Evolutionary conservation across 805 yeast genomes (phyloP), one percentile per base, ranked within the genome.

Genomic region (Ogataea nakhonphanomensis): DNA sequence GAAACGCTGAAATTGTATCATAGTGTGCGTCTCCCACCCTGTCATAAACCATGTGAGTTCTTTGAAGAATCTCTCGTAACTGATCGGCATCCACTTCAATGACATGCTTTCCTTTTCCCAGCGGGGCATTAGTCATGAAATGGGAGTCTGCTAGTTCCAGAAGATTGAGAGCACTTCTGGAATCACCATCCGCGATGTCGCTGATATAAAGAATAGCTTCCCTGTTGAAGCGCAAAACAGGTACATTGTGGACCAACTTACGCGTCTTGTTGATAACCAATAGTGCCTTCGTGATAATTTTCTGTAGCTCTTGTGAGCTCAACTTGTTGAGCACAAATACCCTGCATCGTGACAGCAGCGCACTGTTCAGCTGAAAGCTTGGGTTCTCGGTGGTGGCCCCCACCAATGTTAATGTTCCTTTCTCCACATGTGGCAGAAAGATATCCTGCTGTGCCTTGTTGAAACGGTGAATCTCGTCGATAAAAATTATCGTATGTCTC

Each of bases 351-450:
- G 96, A 86, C 21, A 88, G 59, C 25, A 93, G 66, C 0, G 98
- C 97, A 39, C 83, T 77, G 45, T 89, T 80, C 30, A 93, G 64
- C 52, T 87, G 82, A 53, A 84, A 82, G 34, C 84, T 79, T 4
- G 97, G 96, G 57, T 93, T 93, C 58, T 93, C 99, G 0, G 98
- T 90, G 0, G 99, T 93, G n/a, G 98, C 97, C 5, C 99, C 99
- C 37, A 91, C 79, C 30, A 93, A 70, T 1, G 80, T 78, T 31
- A 90, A 78, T 38, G 78, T 78, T 2, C 98, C 98, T 22, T 76
- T 67, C 58, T 93, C 99, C 1, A 91, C 82, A 46, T 78, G 80
- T 0, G 95, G 93, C 28, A 93, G 65, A 33, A 95, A 75, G 33
- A 81, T 74, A 60, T 93, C 98, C 59, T 93, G 99, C 55, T 93